These are phyloP conservation scores for Calycina herbarum DNA, from an alignment of 2,329 filamentous ascomycete genomes.

Conservation along the genomic window DNA sequence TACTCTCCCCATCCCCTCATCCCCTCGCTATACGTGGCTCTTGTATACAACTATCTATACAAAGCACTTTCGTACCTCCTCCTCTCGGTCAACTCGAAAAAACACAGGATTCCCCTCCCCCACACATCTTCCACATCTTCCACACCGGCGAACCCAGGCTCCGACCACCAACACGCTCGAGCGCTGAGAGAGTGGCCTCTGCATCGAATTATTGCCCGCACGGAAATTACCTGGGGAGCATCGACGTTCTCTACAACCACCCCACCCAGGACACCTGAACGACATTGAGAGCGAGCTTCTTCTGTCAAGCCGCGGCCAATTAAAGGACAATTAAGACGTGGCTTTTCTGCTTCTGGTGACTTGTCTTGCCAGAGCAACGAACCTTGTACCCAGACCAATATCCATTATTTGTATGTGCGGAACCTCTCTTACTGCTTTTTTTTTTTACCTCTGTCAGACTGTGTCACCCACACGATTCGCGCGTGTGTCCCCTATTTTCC, in stretches of 20 bases:
- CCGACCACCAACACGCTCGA: conserved; percentile 6
- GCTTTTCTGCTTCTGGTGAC: neutral
- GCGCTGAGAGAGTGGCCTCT: neutral
- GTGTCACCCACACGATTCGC: neutral
- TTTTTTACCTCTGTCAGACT: neutral
- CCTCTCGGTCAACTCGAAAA: neutral
- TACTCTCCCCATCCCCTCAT: neutral
- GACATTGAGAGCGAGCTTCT: neutral
- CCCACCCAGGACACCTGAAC: neutral
- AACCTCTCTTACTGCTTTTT: neutral
- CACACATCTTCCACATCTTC: conserved; percentile 4
- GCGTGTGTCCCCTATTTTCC: neutral
- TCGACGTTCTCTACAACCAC: neutral
- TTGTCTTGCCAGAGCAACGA: neutral
- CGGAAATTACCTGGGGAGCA: conserved; percentile 8
- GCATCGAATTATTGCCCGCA: conserved; percentile 2
- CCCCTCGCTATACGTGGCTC: neutral
- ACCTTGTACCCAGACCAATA: conserved; percentile 4
- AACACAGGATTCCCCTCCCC: conserved; percentile 9
- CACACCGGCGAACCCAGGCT: conserved; percentile 4
- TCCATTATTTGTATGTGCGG: conserved; percentile 9
- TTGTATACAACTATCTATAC: neutral
- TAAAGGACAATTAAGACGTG: neutral
- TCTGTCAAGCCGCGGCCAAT: neutral
- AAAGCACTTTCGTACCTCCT: neutral